Conservation (phyloP, 495 filamentous ascomycete species). For the Penicillium soppii region DNA sequence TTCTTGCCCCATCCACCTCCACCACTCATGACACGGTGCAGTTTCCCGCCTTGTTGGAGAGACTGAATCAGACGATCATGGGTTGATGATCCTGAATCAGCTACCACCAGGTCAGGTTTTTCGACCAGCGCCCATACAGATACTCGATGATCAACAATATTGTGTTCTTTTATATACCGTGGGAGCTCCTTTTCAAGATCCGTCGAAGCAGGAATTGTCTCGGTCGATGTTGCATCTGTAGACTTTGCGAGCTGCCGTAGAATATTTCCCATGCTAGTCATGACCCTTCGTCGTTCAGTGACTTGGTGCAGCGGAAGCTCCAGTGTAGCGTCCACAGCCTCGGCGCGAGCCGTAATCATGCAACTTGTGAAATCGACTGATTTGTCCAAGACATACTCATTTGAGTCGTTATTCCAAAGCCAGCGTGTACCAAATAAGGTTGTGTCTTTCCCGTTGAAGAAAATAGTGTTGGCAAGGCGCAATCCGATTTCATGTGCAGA, state of each 20-base stretch:
- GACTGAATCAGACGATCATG: constrained; percentile 22
- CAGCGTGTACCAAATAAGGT: constrained; percentile 62
- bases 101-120: constrained; percentile 17
- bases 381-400: constrained; percentile 22
- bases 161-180: constrained; percentile 51
- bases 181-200: constrained; percentile 71
- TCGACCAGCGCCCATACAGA: constrained; percentile 76
- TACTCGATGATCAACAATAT: constrained; percentile 48
- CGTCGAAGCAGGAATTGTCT: constrained; percentile 64
- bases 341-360: constrained; percentile 19
- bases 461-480: constrained; percentile 76
- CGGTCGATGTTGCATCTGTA: constrained; percentile 36
- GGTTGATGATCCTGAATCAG: constrained; percentile 16
- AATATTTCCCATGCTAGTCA: constrained; percentile 78
- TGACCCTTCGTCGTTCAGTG: constrained; percentile 61
- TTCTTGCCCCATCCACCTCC: constrained; percentile 91
- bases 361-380: constrained; percentile 35
- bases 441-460: constrained; percentile 64
- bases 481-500: constrained; percentile 41
- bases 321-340: constrained; percentile 22
- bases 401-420: constrained; percentile 28
- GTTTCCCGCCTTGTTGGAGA: constrained; percentile 45
- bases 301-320: constrained; percentile 61
- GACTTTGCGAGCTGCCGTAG: constrained; percentile 61
- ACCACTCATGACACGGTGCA: constrained; percentile 75